Conservation (phyloP, 2,329 filamentous ascomycete genomes). For the Phyllosticta citrichinensis region DNA sequence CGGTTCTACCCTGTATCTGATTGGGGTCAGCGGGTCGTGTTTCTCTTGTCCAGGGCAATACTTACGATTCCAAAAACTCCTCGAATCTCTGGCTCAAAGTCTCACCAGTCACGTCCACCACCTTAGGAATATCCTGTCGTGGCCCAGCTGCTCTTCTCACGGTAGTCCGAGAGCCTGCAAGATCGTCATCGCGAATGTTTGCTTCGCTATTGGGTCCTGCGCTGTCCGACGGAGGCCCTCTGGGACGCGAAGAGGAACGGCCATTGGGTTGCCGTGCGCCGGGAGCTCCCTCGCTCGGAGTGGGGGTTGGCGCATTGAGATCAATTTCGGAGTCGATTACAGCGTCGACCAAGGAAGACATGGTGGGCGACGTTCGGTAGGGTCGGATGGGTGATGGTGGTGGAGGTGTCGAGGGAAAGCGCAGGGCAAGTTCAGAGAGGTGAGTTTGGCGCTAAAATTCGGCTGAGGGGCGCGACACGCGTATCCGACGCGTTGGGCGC, state of each 20-base stretch:
- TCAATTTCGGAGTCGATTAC: constrained; percentile 38
- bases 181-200: constrained; percentile 51
- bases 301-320: constrained; percentile 23
- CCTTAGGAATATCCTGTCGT: constrained; percentile 53
- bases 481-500: neutral
- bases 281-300: constrained; percentile 27
- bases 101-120: constrained; percentile 67
- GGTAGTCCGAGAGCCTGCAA: constrained; percentile 45
- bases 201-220: constrained; percentile 47
- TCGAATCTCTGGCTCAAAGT: constrained; percentile 69
- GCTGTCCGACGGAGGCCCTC: constrained; percentile 43
- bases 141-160: constrained; percentile 35
- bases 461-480: neutral
- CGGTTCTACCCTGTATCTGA: constrained; percentile 57
- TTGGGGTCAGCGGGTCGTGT: constrained; percentile 3
- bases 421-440: too few species aligned
- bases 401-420: neutral
- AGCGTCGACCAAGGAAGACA: constrained; percentile 44
- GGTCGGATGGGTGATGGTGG: neutral
- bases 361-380: constrained; percentile 16
- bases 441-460: too few species aligned
- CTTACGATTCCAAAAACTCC: constrained; percentile 66
- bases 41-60: neutral
- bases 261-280: constrained; percentile 26
- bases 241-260: constrained; percentile 46